These are phyloP conservation scores for Dissophora ornata DNA, from an alignment of 192 early-diverging fungal genomes.

Conservation along the genomic window DNA sequence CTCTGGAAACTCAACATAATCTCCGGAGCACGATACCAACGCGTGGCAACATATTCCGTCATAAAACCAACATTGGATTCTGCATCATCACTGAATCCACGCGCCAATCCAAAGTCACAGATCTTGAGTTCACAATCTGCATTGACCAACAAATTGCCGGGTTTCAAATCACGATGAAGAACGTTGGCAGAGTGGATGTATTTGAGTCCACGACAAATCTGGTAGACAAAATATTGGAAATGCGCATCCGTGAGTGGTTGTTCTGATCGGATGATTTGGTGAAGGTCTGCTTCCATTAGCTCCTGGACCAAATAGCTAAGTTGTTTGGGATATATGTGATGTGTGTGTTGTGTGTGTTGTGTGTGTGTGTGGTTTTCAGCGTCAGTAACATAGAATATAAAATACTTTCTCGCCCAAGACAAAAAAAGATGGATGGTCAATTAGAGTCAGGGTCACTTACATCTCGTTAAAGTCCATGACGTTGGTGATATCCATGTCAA, in stretches of 20 bases:
- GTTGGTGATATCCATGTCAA: constrained; percentile 93
- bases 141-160: constrained; percentile 96
- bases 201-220: constrained; percentile 96
- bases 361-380: too few species aligned
- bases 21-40: constrained; percentile 99
- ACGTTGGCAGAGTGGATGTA: constrained; percentile 99
- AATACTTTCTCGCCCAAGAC: too few species aligned
- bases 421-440: too few species aligned
- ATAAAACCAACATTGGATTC: constrained; percentile 92
- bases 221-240: constrained; percentile 98
- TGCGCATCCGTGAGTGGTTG: constrained; percentile 95
- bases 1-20: constrained; percentile 97
- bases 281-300: constrained; percentile 98
- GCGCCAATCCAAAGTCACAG: constrained; percentile 98
- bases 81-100: constrained; percentile 85
- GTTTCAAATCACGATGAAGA: constrained; percentile 96
- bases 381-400: too few species aligned
- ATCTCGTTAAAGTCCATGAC: constrained; percentile 92
- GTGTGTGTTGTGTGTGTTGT: too few species aligned
- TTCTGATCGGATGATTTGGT: constrained; percentile 94
- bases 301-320: constrained; percentile 91
- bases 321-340: too few species aligned
- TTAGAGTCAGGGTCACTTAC: constrained; percentile 49
- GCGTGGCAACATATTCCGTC: constrained; percentile 99
- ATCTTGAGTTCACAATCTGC: constrained; percentile 99